Conservation (phyloP, 1,284 basidiomycete species). For the Cutaneotrichosporon sp. region DNA sequence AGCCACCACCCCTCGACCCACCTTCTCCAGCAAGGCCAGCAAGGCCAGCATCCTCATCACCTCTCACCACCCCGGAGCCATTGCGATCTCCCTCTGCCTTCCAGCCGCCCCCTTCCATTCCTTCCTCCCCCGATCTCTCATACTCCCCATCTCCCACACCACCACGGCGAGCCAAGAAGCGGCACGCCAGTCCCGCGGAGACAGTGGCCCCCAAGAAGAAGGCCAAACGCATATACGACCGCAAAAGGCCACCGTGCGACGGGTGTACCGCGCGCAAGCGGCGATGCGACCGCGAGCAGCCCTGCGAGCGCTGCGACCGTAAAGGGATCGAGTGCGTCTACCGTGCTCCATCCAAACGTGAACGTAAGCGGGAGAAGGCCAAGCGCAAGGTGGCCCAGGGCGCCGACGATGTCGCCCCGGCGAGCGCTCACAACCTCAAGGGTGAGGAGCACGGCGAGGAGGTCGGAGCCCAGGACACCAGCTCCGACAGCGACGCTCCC, state of each 20-base stretch:
- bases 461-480: neutral
- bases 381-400: neutral
- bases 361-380: neutral
- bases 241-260: neutral
- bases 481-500: neutral
- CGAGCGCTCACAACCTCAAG: no score
- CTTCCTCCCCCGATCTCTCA: neutral
- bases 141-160: neutral
- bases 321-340: neutral
- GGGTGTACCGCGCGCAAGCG: neutral
- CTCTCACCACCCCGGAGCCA: neutral
- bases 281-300: neutral
- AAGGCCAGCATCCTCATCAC: neutral
- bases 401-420: neutral
- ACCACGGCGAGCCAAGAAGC: no score
- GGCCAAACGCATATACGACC: neutral
- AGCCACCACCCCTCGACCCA: neutral
- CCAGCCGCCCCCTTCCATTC: no score
- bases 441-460: neutral
- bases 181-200: no score
- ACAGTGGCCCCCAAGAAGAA: neutral
- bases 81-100: neutral
- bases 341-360: neutral
- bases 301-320: neutral
- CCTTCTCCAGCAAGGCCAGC: no score